phyloP scores from a whole-genome alignment of 2,329 filamentous ascomycete species.

The Berkeleyomyces rouxiae region DNA sequence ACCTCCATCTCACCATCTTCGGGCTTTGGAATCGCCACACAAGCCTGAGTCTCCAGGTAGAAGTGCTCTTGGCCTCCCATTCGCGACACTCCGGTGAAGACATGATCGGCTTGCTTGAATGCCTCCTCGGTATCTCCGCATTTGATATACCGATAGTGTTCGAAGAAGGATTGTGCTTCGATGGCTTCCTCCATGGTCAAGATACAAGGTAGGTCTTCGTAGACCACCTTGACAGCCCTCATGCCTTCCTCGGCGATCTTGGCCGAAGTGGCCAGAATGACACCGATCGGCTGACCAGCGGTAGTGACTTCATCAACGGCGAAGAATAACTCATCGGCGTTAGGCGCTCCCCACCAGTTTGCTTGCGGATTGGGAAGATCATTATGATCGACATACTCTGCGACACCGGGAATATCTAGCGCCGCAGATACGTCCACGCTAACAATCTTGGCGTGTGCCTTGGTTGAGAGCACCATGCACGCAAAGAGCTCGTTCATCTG shows the following conservation, averaged over 20 bases:
- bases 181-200: slow-evolving; percentile 95
- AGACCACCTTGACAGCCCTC: slow-evolving; percentile 70
- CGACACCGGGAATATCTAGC: slow-evolving; percentile 70
- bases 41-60: slow-evolving; percentile 86
- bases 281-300: slow-evolving; percentile 78
- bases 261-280: slow-evolving; percentile 67
- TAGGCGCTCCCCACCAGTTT: slow-evolving; percentile 81
- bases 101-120: slow-evolving; percentile 61
- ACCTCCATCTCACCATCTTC: slow-evolving; percentile 95
- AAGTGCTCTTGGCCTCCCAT: slow-evolving; percentile 98
- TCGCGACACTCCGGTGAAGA: slow-evolving; percentile 65
- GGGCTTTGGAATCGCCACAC: slow-evolving; percentile 67
- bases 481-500: slow-evolving; percentile 80
- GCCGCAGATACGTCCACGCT: slow-evolving; percentile 61
- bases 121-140: slow-evolving; percentile 65
- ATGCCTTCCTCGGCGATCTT: slow-evolving; percentile 64
- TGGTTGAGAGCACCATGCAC: slow-evolving; percentile 73
- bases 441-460: slow-evolving; percentile 70
- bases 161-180: slow-evolving; percentile 71
- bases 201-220: slow-evolving; percentile 77
- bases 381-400: slow-evolving; percentile 65
- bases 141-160: slow-evolving; percentile 67
- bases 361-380: slow-evolving; percentile 64
- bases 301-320: slow-evolving; percentile 81
- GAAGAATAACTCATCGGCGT: slow-evolving; percentile 75